Evolutionary conservation across 257 asterid genomes (phyloP).

Genomic region (Solanum habrochaites): DNA sequence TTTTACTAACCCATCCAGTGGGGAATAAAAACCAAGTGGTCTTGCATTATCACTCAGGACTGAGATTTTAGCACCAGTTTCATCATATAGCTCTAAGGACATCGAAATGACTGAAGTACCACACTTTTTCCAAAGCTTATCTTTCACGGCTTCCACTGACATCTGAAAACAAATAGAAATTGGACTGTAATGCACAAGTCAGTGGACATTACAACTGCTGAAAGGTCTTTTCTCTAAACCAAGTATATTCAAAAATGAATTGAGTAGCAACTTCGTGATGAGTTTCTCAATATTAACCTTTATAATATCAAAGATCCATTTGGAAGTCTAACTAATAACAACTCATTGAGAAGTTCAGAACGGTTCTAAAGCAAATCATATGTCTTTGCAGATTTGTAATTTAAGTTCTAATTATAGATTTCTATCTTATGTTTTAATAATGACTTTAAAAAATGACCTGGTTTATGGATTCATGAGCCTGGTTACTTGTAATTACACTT

Average conservation of each 20-base stretch:
- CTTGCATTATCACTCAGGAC: constrained; percentile 45
- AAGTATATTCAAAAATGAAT: not conserved
- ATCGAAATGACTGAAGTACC: constrained; percentile 83
- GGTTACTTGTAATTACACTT: not conserved
- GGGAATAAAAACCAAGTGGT: constrained; percentile 86
- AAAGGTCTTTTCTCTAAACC: not conserved
- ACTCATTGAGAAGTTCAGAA: not conserved
- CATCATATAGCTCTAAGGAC: constrained; percentile 87
- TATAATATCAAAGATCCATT: not conserved
- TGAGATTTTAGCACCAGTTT: constrained; percentile 46
- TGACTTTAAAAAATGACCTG: not conserved
- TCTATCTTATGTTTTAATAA: not conserved
- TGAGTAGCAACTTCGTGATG: not conserved
- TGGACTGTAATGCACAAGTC: not conserved
- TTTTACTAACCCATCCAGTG: constrained; percentile 59
- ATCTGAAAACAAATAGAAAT: constrained; percentile 26
- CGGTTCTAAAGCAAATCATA: not conserved
- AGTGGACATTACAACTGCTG: not conserved
- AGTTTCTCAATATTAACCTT: not conserved
- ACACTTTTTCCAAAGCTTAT: constrained; percentile 85
- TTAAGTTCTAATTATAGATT: not conserved
- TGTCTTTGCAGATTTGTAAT: not conserved
- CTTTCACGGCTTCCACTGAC: constrained; percentile 79
- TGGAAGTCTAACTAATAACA: not conserved
- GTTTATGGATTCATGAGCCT: too few relatives aligned